Base-by-base conservation (phyloP, 1,284 basidiomycete species). In the Ustilago shanxiensis region DNA sequence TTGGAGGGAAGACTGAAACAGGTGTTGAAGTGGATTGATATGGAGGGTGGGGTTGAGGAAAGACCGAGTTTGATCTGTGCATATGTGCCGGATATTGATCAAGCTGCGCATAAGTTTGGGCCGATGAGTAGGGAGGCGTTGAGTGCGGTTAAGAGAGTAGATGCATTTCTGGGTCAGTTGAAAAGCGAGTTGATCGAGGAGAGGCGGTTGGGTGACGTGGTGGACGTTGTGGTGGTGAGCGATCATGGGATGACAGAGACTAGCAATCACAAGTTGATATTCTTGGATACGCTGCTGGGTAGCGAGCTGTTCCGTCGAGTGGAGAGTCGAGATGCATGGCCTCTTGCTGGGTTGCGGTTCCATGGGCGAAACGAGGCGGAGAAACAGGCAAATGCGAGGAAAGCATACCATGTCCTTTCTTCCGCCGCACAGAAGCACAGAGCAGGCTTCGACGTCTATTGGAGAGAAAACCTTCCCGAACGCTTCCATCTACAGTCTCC, bases 241-340 rank as follows among this genome's bases (percentile, higher is more conserved):
- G 95, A 97, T 86, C 95, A 97, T 83, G 95, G 95, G 3, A 96
- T 97, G 95, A 92, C 91, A 0, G 91, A 92, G 77, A 95, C 94
- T 9, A 91, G 90, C 71, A 89, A 93, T 75, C 90, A 91, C 0
- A 89, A 92, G 54, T 88, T 91, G 59, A 88, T 96, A 39, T 94
- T 92, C 85, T 88, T 97, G 57, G 94, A 97, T 84, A 91, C 93
- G 67, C 90, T 95, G 64, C 87, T 95, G n/a, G 93, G 92, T 0
- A 77, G 87, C 29, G 90, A 92, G 1, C 91, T 91, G 2, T 89
- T 90, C 68, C 85, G 85, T 22, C 87, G 87, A 52, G 91, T 93
- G 68, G 89, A 90, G 66, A 91, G 92, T 79, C 89, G 90, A 73
- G 93, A 95, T 74, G 80, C 65, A 1, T 94, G 91, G 89, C 68